Conservation (phyloP, 2,329 filamentous ascomycete species). For the Alternaria triticina region DNA sequence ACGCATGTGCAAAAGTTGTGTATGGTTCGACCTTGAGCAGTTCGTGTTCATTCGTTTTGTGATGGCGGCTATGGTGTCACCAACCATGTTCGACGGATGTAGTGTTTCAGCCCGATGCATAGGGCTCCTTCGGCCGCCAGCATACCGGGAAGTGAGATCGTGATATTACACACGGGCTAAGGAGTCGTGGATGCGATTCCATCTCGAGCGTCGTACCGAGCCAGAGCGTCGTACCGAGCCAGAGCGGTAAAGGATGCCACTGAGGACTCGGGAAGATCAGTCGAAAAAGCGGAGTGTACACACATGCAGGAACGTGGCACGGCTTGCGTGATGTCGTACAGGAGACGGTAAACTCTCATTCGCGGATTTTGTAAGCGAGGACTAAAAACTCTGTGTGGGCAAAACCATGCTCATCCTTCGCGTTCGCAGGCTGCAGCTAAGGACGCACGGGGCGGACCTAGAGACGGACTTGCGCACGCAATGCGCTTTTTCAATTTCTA, state of each 20-base stretch:
- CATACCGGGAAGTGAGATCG: background rate
- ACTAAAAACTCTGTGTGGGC: background rate
- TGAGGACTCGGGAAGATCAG: background rate
- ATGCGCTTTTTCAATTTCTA: background rate
- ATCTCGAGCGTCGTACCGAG: background rate
- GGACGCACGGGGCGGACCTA: background rate
- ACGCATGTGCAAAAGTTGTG: background rate
- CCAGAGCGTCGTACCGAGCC: background rate
- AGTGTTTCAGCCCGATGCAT: conserved; percentile 6
- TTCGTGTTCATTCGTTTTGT: background rate
- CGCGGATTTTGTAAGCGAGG: conserved; percentile 3
- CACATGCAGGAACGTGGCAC: conserved; percentile 12
- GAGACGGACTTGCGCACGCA: background rate
- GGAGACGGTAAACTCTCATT: background rate
- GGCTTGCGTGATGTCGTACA: conserved; percentile 3
- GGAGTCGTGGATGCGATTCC: background rate
- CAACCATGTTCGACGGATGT: conserved; percentile 2
- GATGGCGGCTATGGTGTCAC: conserved; percentile 6
- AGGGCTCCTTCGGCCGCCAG: background rate
- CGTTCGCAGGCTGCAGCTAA: background rate
- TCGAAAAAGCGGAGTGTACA: conserved; percentile 1
- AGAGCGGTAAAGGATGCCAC: background rate
- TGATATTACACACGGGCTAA: background rate
- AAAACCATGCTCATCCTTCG: conserved; percentile 2
- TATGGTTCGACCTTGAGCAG: background rate